These are phyloP conservation scores for Houttuynia cordata DNA, from an alignment of 164 flowering plant genomes.

Conservation along the genomic window DNA sequence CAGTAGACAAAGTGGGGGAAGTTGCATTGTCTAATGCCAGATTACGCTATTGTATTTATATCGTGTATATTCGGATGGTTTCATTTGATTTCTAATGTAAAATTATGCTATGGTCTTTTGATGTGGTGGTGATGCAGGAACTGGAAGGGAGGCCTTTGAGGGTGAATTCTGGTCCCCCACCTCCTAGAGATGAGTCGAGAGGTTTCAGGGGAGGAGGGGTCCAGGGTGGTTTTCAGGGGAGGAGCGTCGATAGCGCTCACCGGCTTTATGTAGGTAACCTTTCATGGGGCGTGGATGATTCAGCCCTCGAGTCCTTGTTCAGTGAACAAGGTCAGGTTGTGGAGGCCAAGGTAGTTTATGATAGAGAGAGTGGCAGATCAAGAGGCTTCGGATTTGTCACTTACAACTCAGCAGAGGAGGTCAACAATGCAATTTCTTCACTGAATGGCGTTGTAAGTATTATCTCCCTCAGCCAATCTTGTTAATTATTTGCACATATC, in stretches of 20 bases:
- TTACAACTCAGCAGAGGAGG: conserved; percentile 56
- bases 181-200: conserved; percentile 27
- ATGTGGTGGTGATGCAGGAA: conserved; percentile 18
- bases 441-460: conserved; percentile 74
- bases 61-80: not conserved
- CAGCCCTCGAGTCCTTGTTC: conserved; percentile 56
- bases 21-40: not conserved
- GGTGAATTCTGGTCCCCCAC: conserved; percentile 56
- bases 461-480: not conserved
- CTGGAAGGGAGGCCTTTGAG: conserved; percentile 38
- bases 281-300: conserved; percentile 82
- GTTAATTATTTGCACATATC: no score
- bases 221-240: conserved; percentile 1
- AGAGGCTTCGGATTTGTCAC: conserved; percentile 97
- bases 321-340: conserved; percentile 77
- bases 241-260: conserved; percentile 17
- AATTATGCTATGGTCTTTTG: not conserved
- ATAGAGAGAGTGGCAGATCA: conserved; percentile 82
- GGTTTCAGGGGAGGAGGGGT: conserved; percentile 19
- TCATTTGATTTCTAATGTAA: not conserved
- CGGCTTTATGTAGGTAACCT: conserved; percentile 77
- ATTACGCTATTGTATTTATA: no score
- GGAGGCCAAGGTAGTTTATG: conserved; percentile 83
- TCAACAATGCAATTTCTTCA: conserved; percentile 54
- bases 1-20: no score